These are phyloP conservation scores for Penicillium verhagenii DNA, from an alignment of 495 filamentous ascomycete genomes.

Conservation along the genomic window DNA sequence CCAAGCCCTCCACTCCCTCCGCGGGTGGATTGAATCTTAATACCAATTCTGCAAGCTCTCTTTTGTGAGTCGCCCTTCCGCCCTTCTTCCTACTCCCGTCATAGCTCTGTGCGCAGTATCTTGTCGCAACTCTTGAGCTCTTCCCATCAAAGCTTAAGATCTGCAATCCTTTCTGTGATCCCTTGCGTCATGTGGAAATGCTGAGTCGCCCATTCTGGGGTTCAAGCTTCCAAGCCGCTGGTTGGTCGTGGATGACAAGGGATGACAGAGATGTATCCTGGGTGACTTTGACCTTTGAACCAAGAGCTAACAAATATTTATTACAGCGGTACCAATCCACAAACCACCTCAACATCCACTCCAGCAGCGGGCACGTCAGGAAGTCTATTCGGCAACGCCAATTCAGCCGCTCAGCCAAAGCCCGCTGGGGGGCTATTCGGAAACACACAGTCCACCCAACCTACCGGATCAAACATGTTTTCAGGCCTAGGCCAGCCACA, in stretches of 20 bases:
- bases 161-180: slow-evolving; percentile 4
- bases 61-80: slow-evolving; percentile 61
- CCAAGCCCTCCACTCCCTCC: slow-evolving; percentile 56
- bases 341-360: slow-evolving; percentile 26
- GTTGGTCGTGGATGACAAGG: not conserved
- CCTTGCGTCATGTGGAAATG: slow-evolving; percentile 3
- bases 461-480: slow-evolving; percentile 45
- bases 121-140: slow-evolving; percentile 2
- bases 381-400: slow-evolving; percentile 40
- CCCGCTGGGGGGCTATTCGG: slow-evolving; percentile 52
- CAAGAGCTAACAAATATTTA: not conserved
- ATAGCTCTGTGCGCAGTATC: not conserved
- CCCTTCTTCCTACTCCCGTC: not conserved
- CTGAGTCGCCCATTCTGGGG: not conserved
- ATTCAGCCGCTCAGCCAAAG: slow-evolving; percentile 32
- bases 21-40: slow-evolving; percentile 69
- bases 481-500: slow-evolving; percentile 32
- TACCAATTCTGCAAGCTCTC: slow-evolving; percentile 68
- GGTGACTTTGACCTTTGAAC: not conserved
- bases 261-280: not conserved
- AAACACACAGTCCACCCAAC: slow-evolving; percentile 32
- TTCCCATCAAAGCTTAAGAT: not conserved
- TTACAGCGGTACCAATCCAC: slow-evolving; percentile 19
- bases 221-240: not conserved
- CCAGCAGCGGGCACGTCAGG: slow-evolving; percentile 29